Evolutionary conservation across 192 early-diverging fungal species (phyloP).

Genomic region (Lunasporangiospora selenospora): DNA sequence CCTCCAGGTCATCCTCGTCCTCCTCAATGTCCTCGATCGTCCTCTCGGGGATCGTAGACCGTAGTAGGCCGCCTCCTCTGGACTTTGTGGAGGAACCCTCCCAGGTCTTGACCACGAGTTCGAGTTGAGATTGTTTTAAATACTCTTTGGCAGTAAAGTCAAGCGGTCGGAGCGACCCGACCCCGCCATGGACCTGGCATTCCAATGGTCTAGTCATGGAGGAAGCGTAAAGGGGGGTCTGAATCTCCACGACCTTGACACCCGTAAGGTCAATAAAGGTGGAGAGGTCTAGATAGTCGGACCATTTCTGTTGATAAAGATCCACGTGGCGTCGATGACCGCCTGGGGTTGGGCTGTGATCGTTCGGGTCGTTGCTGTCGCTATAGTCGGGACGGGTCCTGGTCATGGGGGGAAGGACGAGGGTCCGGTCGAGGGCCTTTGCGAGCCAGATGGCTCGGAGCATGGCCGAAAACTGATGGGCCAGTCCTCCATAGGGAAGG

Average conservation of each 20-base stretch:
- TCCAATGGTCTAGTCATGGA: slow-evolving; percentile 3
- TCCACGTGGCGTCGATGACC: too few species aligned
- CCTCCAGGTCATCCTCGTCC: slow-evolving; percentile 23
- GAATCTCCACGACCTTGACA: slow-evolving; percentile 20
- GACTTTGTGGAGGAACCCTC: slow-evolving; percentile 1
- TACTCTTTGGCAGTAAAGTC: slow-evolving; percentile 31
- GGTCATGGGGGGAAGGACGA: slow-evolving; percentile 34
- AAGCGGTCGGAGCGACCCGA: slow-evolving; percentile 24
- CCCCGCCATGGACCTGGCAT: slow-evolving; percentile 34
- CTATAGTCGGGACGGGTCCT: not conserved
- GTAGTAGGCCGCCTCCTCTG: slow-evolving; percentile 10
- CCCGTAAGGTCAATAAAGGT: slow-evolving; percentile 38
- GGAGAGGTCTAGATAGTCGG: slow-evolving; percentile 30
- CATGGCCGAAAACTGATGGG: slow-evolving; percentile 35
- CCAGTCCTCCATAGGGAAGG: slow-evolving; percentile 15
- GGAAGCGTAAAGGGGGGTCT: slow-evolving; percentile 1
- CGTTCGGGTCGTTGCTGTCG: too few species aligned
- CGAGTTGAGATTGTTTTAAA: slow-evolving; percentile 10
- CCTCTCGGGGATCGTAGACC: slow-evolving; percentile 23
- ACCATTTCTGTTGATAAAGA: too few species aligned
- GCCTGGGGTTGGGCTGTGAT: slow-evolving; percentile 27
- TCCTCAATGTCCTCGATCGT: slow-evolving; percentile 15
- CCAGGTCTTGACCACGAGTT: slow-evolving; percentile 8
- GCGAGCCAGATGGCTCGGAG: slow-evolving; percentile 34
- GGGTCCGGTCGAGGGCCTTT: slow-evolving; percentile 21